Evolutionary conservation across 306 rosid species (phyloP).

Genomic region (Cucumis hystrix): DNA sequence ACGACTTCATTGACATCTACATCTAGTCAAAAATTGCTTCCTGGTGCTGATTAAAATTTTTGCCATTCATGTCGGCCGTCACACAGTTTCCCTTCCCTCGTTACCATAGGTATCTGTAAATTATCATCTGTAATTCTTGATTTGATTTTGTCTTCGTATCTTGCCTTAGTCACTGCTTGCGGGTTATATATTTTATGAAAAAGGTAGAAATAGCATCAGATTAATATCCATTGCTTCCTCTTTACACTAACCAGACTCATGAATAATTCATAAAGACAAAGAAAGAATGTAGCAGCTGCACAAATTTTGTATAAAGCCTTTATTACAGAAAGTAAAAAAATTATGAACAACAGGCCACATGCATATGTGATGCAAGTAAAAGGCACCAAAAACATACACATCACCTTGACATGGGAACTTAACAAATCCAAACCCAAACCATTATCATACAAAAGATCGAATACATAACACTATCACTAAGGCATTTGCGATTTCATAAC

Average conservation of each 20-base stretch:
- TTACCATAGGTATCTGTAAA: neutral
- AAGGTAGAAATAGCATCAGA: conserved; percentile 4
- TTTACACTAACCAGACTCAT: neutral
- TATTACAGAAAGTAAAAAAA: neutral
- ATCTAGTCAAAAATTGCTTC: conserved; percentile 52
- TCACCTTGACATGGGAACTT: neutral
- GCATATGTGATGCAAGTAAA: neutral
- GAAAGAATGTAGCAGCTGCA: neutral
- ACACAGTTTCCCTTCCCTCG: neutral
- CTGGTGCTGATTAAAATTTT: conserved; percentile 40
- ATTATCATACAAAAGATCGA: neutral
- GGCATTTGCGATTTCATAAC: neutral
- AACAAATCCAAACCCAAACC: neutral
- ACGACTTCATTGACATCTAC: conserved; percentile 26
- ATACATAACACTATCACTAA: neutral
- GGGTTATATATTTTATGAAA: neutral
- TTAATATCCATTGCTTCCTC: neutral
- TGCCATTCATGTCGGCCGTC: neutral
- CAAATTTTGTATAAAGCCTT: neutral
- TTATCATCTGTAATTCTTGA: neutral
- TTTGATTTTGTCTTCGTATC: neutral
- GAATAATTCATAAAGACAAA: neutral
- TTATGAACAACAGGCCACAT: neutral
- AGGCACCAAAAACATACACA: neutral
- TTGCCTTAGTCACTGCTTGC: neutral